Conservation (phyloP, 257 asterid genomes). For the Nemophila menziesii region DNA sequence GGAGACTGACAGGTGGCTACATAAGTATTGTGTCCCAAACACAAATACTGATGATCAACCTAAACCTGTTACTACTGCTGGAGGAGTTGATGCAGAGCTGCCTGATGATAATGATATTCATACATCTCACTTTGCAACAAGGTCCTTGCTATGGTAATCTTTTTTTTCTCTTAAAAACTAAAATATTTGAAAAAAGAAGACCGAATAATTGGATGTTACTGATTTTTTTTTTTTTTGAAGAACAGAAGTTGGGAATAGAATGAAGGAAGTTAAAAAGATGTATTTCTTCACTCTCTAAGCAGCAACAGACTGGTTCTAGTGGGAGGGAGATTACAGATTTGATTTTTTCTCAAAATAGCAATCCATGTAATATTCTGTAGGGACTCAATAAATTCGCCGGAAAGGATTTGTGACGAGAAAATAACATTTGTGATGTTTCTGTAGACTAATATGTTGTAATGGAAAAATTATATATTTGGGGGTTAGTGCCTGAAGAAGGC, state of each 20-base stretch:
- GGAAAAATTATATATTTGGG: background rate
- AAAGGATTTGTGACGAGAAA: background rate
- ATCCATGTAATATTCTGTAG: background rate
- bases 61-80: constrained; percentile 52
- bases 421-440: background rate
- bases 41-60: constrained; percentile 30
- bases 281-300: background rate
- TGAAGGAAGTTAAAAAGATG: background rate
- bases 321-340: background rate
- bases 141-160: constrained; percentile 65
- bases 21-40: constrained; percentile 44
- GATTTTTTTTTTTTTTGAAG: too few species aligned
- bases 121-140: constrained; percentile 18
- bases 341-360: background rate
- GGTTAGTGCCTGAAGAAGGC: too few species aligned
- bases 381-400: background rate
- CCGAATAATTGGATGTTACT: background rate
- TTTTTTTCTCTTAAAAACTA: constrained; percentile 2
- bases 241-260: background rate
- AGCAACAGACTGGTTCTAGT: background rate
- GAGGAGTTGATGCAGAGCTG: constrained; percentile 52
- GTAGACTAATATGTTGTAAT: background rate
- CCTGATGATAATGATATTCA: constrained; percentile 28
- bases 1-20: constrained; percentile 99
- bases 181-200: too few species aligned